Conservation (phyloP, 768 basidiomycete species). For the Phaeolepiota aurea region DNA sequence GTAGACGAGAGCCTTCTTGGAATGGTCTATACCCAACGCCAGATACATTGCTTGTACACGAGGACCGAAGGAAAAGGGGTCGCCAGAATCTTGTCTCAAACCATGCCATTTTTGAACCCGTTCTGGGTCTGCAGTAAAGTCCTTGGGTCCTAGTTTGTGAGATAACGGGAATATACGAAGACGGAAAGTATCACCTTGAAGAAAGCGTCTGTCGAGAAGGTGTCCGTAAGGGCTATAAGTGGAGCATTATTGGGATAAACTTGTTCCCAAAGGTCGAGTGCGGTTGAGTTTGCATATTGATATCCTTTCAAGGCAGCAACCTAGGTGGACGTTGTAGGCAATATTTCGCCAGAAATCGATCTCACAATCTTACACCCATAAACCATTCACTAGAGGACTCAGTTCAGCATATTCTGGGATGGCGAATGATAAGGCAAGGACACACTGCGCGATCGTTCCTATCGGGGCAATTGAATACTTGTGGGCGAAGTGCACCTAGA, state of each 20-base stretch:
- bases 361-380: conserved; percentile 59
- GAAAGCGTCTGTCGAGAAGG: conserved; percentile 83
- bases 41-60: conserved; percentile 67
- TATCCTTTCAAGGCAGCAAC: conserved; percentile 84
- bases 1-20: conserved; percentile 67
- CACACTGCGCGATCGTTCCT: conserved; percentile 85
- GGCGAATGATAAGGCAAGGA: conserved; percentile 10
- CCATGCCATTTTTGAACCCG: conserved; percentile 70
- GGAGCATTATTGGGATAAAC: conserved; percentile 44
- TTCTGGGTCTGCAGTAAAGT: conserved; percentile 45
- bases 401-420: conserved; percentile 2
- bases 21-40: conserved; percentile 57
- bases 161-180: too few relatives aligned
- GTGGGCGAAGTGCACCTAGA: conserved; percentile 76
- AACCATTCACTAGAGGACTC: conserved; percentile 66
- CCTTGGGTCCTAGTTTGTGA: too few relatives aligned
- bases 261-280: conserved; percentile 82
- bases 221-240: conserved; percentile 86
- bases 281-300: conserved; percentile 59
- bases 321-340: conserved; percentile 33
- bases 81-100: conserved; percentile 90
- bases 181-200: too few relatives aligned
- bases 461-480: conserved; percentile 58
- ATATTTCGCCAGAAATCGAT: not conserved
- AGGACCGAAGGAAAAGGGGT: conserved; percentile 75